Conservation (phyloP, 441 rosid species). For the Syzygium syzygioides region DNA sequence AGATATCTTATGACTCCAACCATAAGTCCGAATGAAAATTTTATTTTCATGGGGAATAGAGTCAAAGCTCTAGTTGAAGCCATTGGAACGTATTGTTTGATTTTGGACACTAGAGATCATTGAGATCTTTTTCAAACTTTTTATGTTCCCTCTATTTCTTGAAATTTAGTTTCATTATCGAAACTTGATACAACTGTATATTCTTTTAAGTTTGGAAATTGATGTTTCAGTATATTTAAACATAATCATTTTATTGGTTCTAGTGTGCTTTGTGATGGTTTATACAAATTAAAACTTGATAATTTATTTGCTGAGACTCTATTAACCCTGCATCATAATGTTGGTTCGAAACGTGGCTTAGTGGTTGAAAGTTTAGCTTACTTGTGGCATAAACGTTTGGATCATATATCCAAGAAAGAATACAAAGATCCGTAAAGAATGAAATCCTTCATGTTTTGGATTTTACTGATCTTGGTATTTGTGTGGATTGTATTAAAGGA, state of each 20-base stretch:
- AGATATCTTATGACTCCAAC: neutral
- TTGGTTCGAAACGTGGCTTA: neutral
- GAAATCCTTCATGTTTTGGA: neutral
- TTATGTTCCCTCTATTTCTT: neutral
- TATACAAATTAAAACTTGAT: neutral
- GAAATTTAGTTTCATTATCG: neutral
- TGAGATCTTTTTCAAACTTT: neutral
- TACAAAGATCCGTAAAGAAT: neutral
- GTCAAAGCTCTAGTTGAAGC: constrained; percentile 2
- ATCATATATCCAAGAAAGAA: neutral
- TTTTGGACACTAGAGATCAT: neutral
- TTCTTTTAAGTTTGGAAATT: neutral
- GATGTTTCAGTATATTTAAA: neutral
- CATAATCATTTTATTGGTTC: neutral
- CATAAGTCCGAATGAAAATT: neutral
- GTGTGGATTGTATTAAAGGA: neutral
- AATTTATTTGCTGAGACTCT: neutral
- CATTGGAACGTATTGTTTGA: neutral
- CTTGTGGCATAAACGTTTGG: neutral
- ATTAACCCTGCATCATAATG: neutral
- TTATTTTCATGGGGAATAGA: neutral
- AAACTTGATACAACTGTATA: neutral
- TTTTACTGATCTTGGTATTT: neutral
- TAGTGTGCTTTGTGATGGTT: neutral
- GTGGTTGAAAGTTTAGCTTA: neutral